Evolutionary conservation across 352 stramenopile genomes (phyloP), one percentile per base, ranked within the genome.

Genomic region (Aphanomyces cochlioides): DNA sequence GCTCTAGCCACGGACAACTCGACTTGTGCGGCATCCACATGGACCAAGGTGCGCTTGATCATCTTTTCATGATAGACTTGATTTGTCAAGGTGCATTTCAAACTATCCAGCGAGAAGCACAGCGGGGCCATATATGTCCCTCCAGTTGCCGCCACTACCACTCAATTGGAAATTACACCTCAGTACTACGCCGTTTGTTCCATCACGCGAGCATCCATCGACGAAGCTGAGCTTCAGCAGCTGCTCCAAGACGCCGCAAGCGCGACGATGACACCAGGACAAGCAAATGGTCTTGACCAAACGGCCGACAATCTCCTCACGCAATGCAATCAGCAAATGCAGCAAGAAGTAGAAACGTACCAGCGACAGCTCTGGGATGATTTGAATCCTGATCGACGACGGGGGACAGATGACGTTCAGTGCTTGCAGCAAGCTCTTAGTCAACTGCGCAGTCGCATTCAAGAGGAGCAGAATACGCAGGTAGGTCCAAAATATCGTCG

Each of bases 381-480:
- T 45, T 40, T 67, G 40, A n/a, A 17, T 7, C 59, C 59, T 45
- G 59, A 67, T 36, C 59, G 43, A 13, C 19, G 28, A 5, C 40
- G 19, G n/a, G 39, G 54, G 8, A 3, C 59, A 21, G 43, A 67
- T 8, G 54, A 61, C n/a, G 54, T 41, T 6, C 54, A 61, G 34
- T 43, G 28, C 28, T 17, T 61, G 15, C 54, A 61, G 54, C 54
- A 61, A 39, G 54, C 54, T 6, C 5, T 61, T 0, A 40, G 28
- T 41, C n/a, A 61, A 7, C 43, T 67, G 13, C 59, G 37, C 7
- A 50, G 38, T 13, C 43, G 34, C 59, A 56, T 67, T 40, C 59
- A 67, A 40, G 38, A 67, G 5, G 59, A 67, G n/a, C 59, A 67
- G 41, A 45, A 67, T 4, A 56, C 38, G 4, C 59, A 67, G 58